Evolutionary conservation across 1,284 basidiomycete genomes (phyloP).

Genomic region (Filobasidium uniguttulatum): DNA sequence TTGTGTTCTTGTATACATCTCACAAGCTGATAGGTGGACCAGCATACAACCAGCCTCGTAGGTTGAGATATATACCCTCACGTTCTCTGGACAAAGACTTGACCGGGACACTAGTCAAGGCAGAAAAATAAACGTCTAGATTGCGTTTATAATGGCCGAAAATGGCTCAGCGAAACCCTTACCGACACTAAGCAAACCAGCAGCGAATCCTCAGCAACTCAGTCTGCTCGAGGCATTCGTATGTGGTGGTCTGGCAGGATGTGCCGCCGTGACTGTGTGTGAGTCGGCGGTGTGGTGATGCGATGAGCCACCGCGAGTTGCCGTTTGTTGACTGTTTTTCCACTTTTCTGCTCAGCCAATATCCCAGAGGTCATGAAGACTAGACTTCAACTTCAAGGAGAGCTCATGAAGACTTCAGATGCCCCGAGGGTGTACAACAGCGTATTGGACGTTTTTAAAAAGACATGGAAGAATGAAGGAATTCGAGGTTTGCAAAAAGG

Average conservation of each 20-base stretch:
- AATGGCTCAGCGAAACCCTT: no score
- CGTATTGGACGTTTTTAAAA: conserved; percentile 69
- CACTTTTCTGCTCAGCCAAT: conserved; percentile 37
- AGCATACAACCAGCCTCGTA: no score
- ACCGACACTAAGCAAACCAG: no score
- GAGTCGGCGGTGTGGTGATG: no score
- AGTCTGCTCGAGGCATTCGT: conserved; percentile 55
- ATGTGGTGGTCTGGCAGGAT: conserved; percentile 75
- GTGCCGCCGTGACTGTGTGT: conserved; percentile 57
- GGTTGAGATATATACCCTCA: no score
- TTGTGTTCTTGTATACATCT: no score
- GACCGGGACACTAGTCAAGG: no score
- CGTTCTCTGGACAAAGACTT: no score
- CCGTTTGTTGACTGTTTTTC: not conserved
- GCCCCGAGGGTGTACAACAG: conserved; percentile 72
- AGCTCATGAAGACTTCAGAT: conserved; percentile 58
- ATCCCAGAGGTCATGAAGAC: conserved; percentile 76
- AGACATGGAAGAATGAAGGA: conserved; percentile 86
- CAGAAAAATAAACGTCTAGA: no score
- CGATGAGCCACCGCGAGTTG: not conserved
- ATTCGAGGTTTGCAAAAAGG: conserved; percentile 82
- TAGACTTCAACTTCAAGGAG: conserved; percentile 83
- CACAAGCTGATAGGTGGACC: no score
- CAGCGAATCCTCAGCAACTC: conserved; percentile 12
- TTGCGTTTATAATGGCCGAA: no score